These are phyloP conservation scores for Sporisorium graminicola DNA, from an alignment of 1,284 basidiomycete species.

Conservation along the genomic window DNA sequence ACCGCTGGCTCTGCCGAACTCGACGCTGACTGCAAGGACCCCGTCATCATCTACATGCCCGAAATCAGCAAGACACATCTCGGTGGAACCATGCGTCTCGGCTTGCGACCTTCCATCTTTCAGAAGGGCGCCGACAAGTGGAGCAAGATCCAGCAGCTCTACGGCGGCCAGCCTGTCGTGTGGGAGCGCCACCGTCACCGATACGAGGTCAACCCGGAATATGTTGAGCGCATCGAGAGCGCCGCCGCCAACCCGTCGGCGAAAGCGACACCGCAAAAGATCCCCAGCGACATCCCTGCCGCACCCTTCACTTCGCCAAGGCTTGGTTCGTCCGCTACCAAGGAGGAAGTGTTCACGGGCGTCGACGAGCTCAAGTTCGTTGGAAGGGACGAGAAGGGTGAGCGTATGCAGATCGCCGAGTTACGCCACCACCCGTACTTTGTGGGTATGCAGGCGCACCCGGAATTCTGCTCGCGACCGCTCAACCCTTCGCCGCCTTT, in stretches of 20 bases:
- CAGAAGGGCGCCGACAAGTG: slow-evolving; percentile 73
- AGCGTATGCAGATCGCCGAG: slow-evolving; percentile 97
- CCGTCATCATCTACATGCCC: slow-evolving; percentile 96
- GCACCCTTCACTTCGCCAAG: slow-evolving; percentile 38
- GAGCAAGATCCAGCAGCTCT: slow-evolving; percentile 80
- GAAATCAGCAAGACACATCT: slow-evolving; percentile 98
- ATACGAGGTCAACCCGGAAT: slow-evolving; percentile 95
- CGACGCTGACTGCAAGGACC: slow-evolving; percentile 74
- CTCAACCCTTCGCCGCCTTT: slow-evolving; percentile 97
- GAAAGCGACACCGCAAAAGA: slow-evolving; percentile 31
- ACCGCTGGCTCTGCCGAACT: slow-evolving; percentile 93
- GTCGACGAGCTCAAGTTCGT: slow-evolving; percentile 75
- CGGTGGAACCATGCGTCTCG: slow-evolving; percentile 98
- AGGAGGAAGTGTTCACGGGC: slow-evolving; percentile 11
- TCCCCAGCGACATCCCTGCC: slow-evolving; percentile 37
- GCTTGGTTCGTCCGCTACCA: slow-evolving; percentile 17
- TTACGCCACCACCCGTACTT: slow-evolving; percentile 91
- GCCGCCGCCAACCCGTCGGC: slow-evolving; percentile 55
- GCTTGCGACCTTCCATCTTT: slow-evolving; percentile 93
- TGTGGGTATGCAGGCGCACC: slow-evolving; percentile 94
- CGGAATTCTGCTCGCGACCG: slow-evolving; percentile 98
- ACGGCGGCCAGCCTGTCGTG: slow-evolving; percentile 84
- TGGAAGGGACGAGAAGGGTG: slow-evolving; percentile 93
- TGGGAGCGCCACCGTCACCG: slow-evolving; percentile 98
- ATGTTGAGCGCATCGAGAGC: slow-evolving; percentile 79